Evolutionary conservation across 495 filamentous ascomycete genomes (phyloP).

Genomic region (Aspergillus sclerotiicarbonarius): DNA sequence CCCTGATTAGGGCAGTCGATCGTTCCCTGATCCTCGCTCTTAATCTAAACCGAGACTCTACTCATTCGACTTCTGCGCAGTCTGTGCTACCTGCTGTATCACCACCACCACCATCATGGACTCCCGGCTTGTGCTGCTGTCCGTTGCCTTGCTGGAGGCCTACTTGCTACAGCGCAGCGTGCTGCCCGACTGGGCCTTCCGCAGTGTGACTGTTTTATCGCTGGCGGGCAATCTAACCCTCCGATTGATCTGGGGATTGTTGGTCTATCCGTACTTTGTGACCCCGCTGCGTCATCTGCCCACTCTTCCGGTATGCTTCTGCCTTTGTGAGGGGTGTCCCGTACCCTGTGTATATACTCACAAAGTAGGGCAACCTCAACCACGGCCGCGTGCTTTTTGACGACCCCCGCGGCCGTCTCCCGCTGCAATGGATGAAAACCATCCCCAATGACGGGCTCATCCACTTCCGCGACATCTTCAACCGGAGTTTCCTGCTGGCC

Average conservation of each 20-base stretch:
- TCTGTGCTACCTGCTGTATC: neutral
- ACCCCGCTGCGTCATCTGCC: constrained; percentile 71
- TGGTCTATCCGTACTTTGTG: constrained; percentile 70
- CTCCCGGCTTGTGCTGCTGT: constrained; percentile 21
- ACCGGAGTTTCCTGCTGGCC: constrained; percentile 32
- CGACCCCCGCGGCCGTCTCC: constrained; percentile 59
- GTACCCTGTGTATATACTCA: no score
- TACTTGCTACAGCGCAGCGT: constrained; percentile 31
- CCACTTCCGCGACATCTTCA: constrained; percentile 56
- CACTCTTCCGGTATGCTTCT: constrained; percentile 48
- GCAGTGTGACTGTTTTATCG: constrained; percentile 20
- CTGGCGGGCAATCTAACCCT: constrained; percentile 28
- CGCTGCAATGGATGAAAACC: constrained; percentile 65
- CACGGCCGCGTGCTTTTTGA: constrained; percentile 55
- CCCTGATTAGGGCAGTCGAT: no score
- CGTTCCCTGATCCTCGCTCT: no score
- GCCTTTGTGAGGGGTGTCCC: no score
- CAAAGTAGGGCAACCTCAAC: constrained; percentile 50
- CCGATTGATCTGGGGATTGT: constrained; percentile 44
- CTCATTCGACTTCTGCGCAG: neutral
- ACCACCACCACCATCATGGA: constrained; percentile 13
- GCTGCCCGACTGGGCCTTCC: constrained; percentile 27
- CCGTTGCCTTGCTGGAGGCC: constrained; percentile 26
- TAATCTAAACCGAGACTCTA: no score
- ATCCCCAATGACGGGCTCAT: constrained; percentile 90